These are phyloP conservation scores for Penicillium polonicum DNA, from an alignment of 2,329 filamentous ascomycete genomes.

Conservation along the genomic window DNA sequence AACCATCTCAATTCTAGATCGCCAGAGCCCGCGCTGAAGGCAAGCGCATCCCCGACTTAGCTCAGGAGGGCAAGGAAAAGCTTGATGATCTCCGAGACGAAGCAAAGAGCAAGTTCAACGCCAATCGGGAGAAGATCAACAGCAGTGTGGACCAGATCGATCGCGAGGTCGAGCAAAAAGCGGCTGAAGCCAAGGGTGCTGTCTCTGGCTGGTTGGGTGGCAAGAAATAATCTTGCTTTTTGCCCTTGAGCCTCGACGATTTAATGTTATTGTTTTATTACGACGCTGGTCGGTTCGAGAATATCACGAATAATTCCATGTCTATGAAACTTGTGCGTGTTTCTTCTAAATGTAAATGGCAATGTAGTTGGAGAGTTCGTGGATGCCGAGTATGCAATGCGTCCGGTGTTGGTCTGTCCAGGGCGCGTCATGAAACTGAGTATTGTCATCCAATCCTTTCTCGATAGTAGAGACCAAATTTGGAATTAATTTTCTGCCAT, in stretches of 20 bases:
- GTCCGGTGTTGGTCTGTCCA: background rate
- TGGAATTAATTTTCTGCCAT: background rate
- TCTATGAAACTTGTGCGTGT: background rate
- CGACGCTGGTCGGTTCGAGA: background rate
- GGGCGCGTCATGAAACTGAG: background rate
- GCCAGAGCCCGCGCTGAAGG: constrained; percentile 62
- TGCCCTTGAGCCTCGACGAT: background rate
- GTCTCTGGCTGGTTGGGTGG: constrained; percentile 83
- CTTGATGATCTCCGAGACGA: constrained; percentile 66
- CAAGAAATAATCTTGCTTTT: constrained; percentile 30
- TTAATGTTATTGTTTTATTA: background rate
- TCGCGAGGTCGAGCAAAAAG: constrained; percentile 73
- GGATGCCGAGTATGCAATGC: background rate
- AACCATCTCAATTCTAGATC: constrained; percentile 43
- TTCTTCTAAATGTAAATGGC: background rate
- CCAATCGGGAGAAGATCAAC: constrained; percentile 48
- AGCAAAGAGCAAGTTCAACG: constrained; percentile 50
- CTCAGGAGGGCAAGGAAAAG: constrained; percentile 57
- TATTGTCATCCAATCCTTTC: too few species aligned
- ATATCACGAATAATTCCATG: constrained; percentile 2
- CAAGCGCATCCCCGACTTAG: constrained; percentile 60
- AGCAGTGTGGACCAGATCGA: constrained; percentile 72
- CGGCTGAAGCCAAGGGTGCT: constrained; percentile 78
- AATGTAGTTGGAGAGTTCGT: background rate
- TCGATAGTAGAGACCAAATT: background rate